Evolutionary conservation across 352 stramenopile genomes (phyloP).

Genomic region (Peronospora tabacina): DNA sequence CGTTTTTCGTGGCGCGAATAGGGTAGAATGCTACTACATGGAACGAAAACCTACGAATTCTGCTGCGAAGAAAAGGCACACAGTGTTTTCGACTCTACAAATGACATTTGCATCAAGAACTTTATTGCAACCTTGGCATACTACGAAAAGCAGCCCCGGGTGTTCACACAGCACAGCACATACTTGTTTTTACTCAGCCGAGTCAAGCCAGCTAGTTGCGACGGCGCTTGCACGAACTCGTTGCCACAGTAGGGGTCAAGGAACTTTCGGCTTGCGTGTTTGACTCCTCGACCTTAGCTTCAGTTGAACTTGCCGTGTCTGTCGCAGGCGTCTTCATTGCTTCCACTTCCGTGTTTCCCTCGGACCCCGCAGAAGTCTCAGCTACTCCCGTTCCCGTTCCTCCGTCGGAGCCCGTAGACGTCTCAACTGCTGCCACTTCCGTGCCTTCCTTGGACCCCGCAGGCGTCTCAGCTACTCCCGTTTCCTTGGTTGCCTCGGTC

Average conservation of each 20-base stretch:
- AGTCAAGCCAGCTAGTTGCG: constrained; percentile 5
- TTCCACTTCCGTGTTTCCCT: neutral
- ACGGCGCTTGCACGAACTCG: constrained; percentile 17
- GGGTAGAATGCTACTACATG: neutral
- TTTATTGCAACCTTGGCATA: constrained; percentile 7
- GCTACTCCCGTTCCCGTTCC: neutral
- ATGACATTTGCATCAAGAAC: constrained; percentile 18
- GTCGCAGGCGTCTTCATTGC: constrained; percentile 3
- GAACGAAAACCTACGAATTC: too few species aligned
- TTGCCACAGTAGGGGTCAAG: constrained; percentile 1
- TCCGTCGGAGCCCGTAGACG: too few species aligned
- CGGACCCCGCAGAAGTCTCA: constrained; percentile 1
- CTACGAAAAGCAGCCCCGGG: constrained; percentile 6
- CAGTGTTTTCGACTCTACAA: neutral
- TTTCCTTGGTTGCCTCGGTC: too few species aligned
- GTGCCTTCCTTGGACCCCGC: too few species aligned
- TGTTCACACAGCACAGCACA: constrained; percentile 12
- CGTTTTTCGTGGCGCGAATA: too few species aligned
- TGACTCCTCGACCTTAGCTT: neutral
- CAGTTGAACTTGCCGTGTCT: neutral
- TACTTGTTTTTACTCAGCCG: constrained; percentile 6
- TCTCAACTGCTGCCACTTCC: too few species aligned
- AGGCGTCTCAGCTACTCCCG: too few species aligned
- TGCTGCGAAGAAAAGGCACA: too few species aligned
- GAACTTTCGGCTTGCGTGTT: neutral